Evolutionary conservation across 805 yeast genomes (phyloP).

Genomic region (Cyberlindnera euphorbiiphila): DNA sequence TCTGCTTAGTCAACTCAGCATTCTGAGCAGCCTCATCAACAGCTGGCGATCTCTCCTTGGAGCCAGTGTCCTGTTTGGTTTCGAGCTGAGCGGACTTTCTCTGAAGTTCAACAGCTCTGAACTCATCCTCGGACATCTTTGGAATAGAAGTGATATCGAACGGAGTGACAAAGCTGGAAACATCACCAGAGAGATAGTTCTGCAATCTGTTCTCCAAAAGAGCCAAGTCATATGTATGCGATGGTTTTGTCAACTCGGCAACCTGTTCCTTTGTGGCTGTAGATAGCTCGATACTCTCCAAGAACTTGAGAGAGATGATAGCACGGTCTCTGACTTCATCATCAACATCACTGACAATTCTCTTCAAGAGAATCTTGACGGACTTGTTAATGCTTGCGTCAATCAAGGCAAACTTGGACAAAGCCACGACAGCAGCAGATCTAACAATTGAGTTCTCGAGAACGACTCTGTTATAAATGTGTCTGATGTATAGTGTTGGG

Average conservation of each 20-base stretch:
- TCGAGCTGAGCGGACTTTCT: constrained; percentile 39
- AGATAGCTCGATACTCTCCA: constrained; percentile 35
- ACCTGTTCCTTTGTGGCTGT: constrained; percentile 33
- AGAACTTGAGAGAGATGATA: constrained; percentile 71
- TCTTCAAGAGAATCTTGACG: constrained; percentile 67
- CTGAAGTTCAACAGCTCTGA: constrained; percentile 58
- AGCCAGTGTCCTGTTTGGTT: constrained; percentile 26
- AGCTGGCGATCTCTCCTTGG: constrained; percentile 5
- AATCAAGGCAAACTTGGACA: constrained; percentile 81
- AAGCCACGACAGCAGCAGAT: constrained; percentile 91
- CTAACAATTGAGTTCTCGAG: constrained; percentile 93
- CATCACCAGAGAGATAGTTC: constrained; percentile 52
- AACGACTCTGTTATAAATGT: constrained; percentile 94
- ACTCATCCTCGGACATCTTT: constrained; percentile 60
- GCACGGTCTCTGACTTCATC: constrained; percentile 99
- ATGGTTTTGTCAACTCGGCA: constrained; percentile 58
- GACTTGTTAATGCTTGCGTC: constrained; percentile 65
- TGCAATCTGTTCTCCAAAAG: constrained; percentile 76
- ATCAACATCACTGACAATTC: constrained; percentile 85
- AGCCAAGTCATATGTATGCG: constrained; percentile 65
- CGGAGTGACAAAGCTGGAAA: constrained; percentile 42
- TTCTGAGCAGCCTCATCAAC: constrained; percentile 22
- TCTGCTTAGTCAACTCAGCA: constrained; percentile 47
- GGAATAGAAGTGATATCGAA: constrained; percentile 75
- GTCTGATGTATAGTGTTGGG: constrained; percentile 90